phyloP scores from a whole-genome alignment of 768 basidiomycete species.

The Phaeolepiota aurea region DNA sequence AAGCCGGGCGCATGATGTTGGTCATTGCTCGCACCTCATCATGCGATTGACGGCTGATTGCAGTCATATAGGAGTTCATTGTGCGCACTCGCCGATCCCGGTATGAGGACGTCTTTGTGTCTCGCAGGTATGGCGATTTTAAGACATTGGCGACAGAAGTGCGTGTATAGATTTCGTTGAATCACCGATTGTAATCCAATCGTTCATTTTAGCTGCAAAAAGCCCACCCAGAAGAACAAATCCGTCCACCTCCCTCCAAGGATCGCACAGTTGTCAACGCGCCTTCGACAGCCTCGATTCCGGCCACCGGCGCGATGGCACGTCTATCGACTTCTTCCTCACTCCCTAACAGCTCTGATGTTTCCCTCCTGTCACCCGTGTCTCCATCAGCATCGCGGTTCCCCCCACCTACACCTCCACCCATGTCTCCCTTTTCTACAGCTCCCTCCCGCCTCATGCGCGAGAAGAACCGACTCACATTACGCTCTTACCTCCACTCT shows the following conservation, averaged over 20 bases:
- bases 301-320: constrained; percentile 13
- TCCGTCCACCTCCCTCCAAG: constrained; percentile 81
- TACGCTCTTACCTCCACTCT: constrained; percentile 85
- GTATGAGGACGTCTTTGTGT: constrained; percentile 75
- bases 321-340: constrained; percentile 9
- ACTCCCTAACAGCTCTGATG: not conserved
- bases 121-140: constrained; percentile 93
- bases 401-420: not conserved
- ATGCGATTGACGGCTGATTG: constrained; percentile 7
- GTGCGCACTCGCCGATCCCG: constrained; percentile 76
- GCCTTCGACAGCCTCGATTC: constrained; percentile 28
- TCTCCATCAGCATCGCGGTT: constrained; percentile 7
- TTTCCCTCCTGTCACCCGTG: constrained; percentile 10
- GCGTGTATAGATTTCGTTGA: constrained; percentile 8
- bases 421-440: constrained; percentile 1
- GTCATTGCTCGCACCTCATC: constrained; percentile 16
- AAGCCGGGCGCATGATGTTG: constrained; percentile 80
- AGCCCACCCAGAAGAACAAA: constrained; percentile 74
- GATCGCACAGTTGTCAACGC: constrained; percentile 67
- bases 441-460: constrained; percentile 54
- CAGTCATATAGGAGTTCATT: constrained; percentile 74
- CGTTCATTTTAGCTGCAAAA: constrained; percentile 60
- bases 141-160: constrained; percentile 82
- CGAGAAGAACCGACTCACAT: constrained; percentile 92
- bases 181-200: not conserved